Evolutionary conservation across 306 rosid genomes (phyloP).

Genomic region (Medicago ruthenica): DNA sequence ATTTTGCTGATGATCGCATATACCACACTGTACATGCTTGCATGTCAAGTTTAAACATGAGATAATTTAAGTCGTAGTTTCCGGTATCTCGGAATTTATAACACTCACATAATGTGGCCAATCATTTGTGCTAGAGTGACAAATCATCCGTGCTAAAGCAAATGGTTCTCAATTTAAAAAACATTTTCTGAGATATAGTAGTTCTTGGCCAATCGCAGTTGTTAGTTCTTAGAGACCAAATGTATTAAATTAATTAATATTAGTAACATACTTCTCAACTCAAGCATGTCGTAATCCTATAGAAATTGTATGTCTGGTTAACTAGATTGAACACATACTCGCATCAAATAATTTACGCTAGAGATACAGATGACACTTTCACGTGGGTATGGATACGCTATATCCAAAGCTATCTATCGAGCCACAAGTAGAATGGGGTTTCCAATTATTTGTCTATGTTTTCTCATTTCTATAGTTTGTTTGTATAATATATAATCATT

Average conservation of each 20-base stretch:
- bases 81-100: no score
- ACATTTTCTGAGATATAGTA: not conserved
- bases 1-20: no score
- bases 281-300: not conserved
- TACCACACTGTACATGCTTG: no score
- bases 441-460: conserved; percentile 39
- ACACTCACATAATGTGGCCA: not conserved
- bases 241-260: not conserved
- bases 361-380: conserved; percentile 30
- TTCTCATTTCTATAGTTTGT: conserved; percentile 24
- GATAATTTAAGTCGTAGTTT: not conserved
- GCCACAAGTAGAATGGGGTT: conserved; percentile 37
- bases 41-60: no score
- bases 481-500: not conserved
- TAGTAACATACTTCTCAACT: not conserved
- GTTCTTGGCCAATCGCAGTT: not conserved
- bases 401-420: not conserved
- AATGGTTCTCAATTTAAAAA: not conserved
- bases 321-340: not conserved
- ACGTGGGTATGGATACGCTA: conserved; percentile 34
- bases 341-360: not conserved
- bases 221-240: not conserved
- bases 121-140: not conserved
- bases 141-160: no score
- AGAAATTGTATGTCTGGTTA: conserved; percentile 20